Evolutionary conservation across 306 rosid genomes (phyloP).

Genomic region (Malus orientalis): DNA sequence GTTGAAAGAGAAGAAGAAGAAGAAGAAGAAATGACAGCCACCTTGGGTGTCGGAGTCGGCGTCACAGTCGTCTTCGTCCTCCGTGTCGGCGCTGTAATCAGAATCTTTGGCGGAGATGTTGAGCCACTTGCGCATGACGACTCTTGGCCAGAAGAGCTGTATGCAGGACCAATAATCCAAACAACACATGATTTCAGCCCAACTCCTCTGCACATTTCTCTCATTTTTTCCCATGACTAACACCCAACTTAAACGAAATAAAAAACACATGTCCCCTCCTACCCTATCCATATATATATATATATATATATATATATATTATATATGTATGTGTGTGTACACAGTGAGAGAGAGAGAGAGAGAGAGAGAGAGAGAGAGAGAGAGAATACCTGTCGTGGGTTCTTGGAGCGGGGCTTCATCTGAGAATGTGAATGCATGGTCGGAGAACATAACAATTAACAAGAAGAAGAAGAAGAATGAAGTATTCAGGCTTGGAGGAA

Average conservation of each 20-base stretch:
- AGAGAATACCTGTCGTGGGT: constrained; percentile 6
- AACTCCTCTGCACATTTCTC: constrained; percentile 59
- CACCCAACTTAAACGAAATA: not conserved
- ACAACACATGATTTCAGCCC: constrained; percentile 53
- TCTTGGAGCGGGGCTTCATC: constrained; percentile 12
- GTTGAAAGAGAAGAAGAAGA: no score
- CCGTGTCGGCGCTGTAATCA: constrained; percentile 65
- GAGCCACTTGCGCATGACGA: constrained; percentile 78
- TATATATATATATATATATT: no score
- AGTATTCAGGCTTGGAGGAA: not conserved
- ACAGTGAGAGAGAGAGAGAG: not conserved
- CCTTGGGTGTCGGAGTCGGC: constrained; percentile 57
- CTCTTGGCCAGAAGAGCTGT: constrained; percentile 73
- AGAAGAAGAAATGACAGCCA: not conserved
- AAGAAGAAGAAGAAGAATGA: not conserved
- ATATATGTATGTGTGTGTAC: no score
- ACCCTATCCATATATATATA: not conserved
- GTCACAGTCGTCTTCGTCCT: constrained; percentile 38
- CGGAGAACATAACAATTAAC: not conserved
- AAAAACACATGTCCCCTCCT: not conserved
- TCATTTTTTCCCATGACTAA: constrained; percentile 34
- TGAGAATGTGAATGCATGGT: not conserved
- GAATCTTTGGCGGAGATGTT: constrained; percentile 48
- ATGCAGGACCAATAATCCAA: constrained; percentile 44
- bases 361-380: not conserved